These are phyloP conservation scores for Parastagonospora nodorum DNA, from an alignment of 2,329 filamentous ascomycete species.

Conservation along the genomic window DNA sequence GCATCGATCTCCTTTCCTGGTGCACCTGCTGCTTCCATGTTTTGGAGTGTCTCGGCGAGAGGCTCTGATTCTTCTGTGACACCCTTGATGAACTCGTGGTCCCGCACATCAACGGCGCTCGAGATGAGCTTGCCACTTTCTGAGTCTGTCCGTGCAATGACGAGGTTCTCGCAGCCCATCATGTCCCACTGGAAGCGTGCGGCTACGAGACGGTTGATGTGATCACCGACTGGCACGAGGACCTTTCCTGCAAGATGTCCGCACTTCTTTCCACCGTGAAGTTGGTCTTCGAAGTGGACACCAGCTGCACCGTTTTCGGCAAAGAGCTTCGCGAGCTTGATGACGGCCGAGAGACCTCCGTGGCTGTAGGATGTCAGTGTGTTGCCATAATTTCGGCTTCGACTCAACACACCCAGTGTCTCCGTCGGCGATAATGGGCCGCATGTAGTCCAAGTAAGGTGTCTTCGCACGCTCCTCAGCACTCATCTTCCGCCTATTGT, in stretches of 20 bases:
- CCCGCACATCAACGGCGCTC: conserved; percentile 88
- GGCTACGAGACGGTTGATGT: conserved; percentile 92
- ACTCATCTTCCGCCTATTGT: conserved; percentile 77
- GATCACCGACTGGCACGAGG: conserved; percentile 88
- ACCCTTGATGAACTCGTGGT: conserved; percentile 96
- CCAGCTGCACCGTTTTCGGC: conserved; percentile 95
- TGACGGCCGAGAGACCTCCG: conserved; percentile 86
- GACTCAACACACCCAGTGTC: conserved; percentile 71
- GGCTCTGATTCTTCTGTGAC: conserved; percentile 79
- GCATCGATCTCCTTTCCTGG: conserved; percentile 79
- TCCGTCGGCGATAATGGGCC: conserved; percentile 94
- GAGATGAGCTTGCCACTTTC: conserved; percentile 91
- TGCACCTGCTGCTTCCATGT: conserved; percentile 83
- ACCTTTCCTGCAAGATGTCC: conserved; percentile 97
- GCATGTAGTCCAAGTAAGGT: conserved; percentile 88
- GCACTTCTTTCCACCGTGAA: conserved; percentile 98
- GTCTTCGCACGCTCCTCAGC: conserved; percentile 73
- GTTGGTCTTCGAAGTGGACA: conserved; percentile 97
- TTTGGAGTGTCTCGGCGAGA: conserved; percentile 84
- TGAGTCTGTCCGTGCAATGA: conserved; percentile 93
- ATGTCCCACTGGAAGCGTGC: conserved; percentile 97
- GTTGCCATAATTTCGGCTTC: fast-evolving
- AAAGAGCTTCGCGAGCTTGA: conserved; percentile 96
- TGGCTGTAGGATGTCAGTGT: conserved; percentile 62
- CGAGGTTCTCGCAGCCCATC: conserved; percentile 93